These are phyloP conservation scores for Ogataea nonfermentans DNA, from an alignment of 805 yeast genomes.

Conservation along the genomic window DNA sequence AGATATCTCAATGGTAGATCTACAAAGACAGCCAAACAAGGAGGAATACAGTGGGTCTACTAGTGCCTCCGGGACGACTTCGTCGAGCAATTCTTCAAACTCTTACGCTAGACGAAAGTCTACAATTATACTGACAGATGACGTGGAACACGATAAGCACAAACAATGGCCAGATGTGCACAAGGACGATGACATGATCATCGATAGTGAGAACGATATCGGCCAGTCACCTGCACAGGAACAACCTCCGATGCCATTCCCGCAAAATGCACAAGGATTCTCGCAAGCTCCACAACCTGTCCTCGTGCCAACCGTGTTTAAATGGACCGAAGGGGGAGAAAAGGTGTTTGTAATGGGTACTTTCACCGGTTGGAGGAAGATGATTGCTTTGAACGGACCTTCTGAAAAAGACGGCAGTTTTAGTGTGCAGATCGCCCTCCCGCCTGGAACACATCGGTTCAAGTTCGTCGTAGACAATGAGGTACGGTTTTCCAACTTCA, in stretches of 20 bases:
- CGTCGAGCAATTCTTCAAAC: constrained; percentile 4
- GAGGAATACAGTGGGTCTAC: background rate
- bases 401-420: constrained; percentile 52
- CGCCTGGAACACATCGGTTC: constrained; percentile 90
- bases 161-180: constrained; percentile 37
- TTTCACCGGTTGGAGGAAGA: constrained; percentile 96
- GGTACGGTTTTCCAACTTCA: constrained; percentile 77
- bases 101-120: constrained; percentile 53
- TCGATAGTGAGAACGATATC: constrained; percentile 29
- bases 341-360: constrained; percentile 96
- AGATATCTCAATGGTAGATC: constrained; percentile 38
- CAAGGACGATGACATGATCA: constrained; percentile 31
- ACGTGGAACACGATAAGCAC: constrained; percentile 53
- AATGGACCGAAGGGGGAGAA: constrained; percentile 96
- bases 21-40: constrained; percentile 20
- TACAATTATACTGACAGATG: constrained; percentile 69
- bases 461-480: constrained; percentile 94
- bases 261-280: constrained; percentile 12
- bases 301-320: constrained; percentile 59
- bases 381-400: constrained; percentile 75
- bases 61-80: background rate
- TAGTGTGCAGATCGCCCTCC: constrained; percentile 70
- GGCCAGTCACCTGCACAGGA: constrained; percentile 21
- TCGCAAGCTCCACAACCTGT: constrained; percentile 24
- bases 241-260: constrained; percentile 11